Percentiles rank a stretch among this genome's conserved stretches.
Conservation (phyloP, 345 rosid genomes). For the Rhodomyrtus tomentosa region DNA sequence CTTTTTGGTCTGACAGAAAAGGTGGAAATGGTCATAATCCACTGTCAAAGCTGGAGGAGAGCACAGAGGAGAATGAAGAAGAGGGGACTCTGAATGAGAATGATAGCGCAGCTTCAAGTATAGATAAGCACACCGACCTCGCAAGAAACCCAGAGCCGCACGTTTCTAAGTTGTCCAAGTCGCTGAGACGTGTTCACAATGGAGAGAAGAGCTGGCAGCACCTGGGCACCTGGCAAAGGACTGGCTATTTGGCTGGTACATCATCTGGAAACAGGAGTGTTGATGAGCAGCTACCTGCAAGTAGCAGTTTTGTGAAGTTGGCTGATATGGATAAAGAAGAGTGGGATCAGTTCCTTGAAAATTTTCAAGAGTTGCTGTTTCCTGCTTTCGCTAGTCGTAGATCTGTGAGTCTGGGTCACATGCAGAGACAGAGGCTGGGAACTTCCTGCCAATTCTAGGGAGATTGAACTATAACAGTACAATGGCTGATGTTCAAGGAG, state of each 20-base stretch:
- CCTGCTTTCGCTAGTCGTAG: conserved; percentile 24
- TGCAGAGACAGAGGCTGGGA: conserved; percentile 53
- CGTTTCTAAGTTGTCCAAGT: conserved; percentile 9
- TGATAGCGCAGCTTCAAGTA: not conserved
- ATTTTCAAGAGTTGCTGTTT: conserved; percentile 30
- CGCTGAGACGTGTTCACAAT: not conserved
- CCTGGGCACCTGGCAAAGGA: conserved; percentile 13
- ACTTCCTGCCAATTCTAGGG: conserved; percentile 47
- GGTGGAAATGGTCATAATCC: conserved; percentile 9
- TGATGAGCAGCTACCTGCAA: conserved; percentile 21
- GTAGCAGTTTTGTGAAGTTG: conserved; percentile 20
- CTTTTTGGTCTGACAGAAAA: not conserved
- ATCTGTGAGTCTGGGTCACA: conserved; percentile 18
- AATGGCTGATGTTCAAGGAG: not conserved
- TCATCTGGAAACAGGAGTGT: conserved; percentile 31
- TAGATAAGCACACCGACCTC: not conserved
- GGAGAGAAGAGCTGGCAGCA: conserved; percentile 25
- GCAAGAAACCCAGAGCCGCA: not conserved
- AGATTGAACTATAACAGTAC: not conserved
- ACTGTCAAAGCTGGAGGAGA: conserved; percentile 36
- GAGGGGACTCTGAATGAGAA: conserved; percentile 10
- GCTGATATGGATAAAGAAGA: conserved; percentile 29
- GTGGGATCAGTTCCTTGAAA: conserved; percentile 38
- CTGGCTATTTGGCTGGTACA: conserved; percentile 25
- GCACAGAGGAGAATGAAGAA: conserved; percentile 11